A percentile compares a stretch with the other conserved stretches of the same genome.
These are phyloP conservation scores for Talaromyces adpressus DNA, from an alignment of 495 filamentous ascomycete species.

Conservation along the genomic window DNA sequence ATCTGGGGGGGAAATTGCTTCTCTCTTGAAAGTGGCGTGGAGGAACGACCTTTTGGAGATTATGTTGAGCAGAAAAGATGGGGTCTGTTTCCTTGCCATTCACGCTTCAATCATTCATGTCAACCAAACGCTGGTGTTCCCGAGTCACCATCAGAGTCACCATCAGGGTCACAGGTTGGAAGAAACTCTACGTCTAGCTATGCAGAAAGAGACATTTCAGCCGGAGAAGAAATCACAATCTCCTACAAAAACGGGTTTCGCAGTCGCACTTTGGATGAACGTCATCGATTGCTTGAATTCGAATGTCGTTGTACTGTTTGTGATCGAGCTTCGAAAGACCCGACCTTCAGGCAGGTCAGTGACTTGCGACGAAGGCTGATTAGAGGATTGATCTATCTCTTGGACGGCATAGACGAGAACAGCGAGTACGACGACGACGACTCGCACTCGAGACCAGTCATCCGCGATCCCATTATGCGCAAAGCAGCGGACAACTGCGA, in stretches of 20 bases:
- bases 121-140: constrained; percentile 10
- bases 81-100: constrained; percentile 11
- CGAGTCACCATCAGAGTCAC: background rate
- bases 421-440: background rate
- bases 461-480: background rate
- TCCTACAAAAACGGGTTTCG: constrained; percentile 4
- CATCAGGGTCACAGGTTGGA: background rate
- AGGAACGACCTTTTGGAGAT: background rate
- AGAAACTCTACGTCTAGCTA: constrained; percentile 5
- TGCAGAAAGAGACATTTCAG: constrained; percentile 11
- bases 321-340: background rate
- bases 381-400: constrained; percentile 1
- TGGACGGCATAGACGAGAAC: background rate
- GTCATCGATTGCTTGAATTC: background rate
- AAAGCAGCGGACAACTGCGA: constrained; percentile 1
- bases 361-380: constrained; percentile 3
- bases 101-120: constrained; percentile 19
- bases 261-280: background rate
- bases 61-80: background rate
- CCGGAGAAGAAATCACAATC: constrained; percentile 14
- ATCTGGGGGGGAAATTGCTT: background rate
- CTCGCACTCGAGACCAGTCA: background rate
- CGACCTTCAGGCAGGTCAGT: background rate
- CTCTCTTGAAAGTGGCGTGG: background rate
- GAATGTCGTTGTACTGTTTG: constrained; percentile 2